Conservation (phyloP, 1,284 basidiomycete genomes). For the Hypsizygus ulmarius region DNA sequence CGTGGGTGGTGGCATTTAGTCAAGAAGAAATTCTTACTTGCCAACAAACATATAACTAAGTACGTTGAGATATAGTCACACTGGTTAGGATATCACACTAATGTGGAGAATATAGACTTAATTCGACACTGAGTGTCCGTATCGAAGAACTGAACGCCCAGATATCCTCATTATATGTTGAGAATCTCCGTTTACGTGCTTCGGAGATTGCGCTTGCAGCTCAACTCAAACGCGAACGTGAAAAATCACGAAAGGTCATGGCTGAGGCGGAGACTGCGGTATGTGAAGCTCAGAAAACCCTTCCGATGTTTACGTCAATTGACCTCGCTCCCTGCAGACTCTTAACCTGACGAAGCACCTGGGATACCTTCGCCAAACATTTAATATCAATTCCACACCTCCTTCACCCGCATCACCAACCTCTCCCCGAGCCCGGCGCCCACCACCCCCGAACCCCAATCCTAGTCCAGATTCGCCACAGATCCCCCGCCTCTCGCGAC, state of each 20-base stretch:
- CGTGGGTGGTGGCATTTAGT: conserved; percentile 49
- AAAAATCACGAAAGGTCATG: conserved; percentile 68
- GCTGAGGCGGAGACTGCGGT: conserved; percentile 73
- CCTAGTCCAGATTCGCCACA: conserved; percentile 45
- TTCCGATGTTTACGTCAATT: conserved; percentile 14
- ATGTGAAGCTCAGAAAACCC: conserved; percentile 29
- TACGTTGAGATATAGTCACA: conserved; percentile 31
- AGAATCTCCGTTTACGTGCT: conserved; percentile 76
- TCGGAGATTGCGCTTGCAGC: conserved; percentile 73
- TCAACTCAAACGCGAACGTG: conserved; percentile 74
- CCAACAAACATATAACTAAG: conserved; percentile 89
- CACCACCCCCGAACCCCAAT: conserved; percentile 36
- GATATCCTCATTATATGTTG: conserved; percentile 73
- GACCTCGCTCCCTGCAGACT: conserved; percentile 38
- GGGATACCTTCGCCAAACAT: conserved; percentile 58
- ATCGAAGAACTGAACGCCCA: conserved; percentile 81
- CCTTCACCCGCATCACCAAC: conserved; percentile 44
- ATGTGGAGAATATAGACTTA: conserved; percentile 49
- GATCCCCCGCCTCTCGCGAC: conserved; percentile 56
- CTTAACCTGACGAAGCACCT: conserved; percentile 64
- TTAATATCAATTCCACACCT: conserved; percentile 42
- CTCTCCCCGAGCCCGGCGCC: conserved; percentile 41
- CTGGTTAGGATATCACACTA: conserved; percentile 5
- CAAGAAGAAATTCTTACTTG: conserved; percentile 86
- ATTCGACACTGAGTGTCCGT: conserved; percentile 76